Conservation (phyloP, 805 yeast genomes). For the Starmerella floricola region DNA sequence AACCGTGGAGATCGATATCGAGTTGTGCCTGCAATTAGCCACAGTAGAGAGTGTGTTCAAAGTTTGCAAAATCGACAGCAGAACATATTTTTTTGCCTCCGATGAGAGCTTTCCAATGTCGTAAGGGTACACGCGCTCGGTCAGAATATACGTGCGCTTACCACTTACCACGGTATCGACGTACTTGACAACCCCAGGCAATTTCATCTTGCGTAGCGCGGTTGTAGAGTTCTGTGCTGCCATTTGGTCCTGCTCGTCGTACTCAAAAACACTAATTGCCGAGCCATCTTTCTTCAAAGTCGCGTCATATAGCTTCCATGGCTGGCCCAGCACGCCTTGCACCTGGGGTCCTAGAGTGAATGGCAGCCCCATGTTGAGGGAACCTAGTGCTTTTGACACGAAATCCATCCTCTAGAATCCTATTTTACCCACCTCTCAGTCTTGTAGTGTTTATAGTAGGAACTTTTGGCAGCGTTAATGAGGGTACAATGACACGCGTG, state of each 20-base stretch:
- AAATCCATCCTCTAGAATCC: too few relatives aligned
- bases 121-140: conserved; percentile 55
- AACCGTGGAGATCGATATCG: conserved; percentile 2
- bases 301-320: conserved; percentile 60
- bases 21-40: conserved; percentile 9
- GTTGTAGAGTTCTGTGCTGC: conserved; percentile 33
- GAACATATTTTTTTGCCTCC: conserved; percentile 8
- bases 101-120: conserved; percentile 17
- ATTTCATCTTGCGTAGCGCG: conserved; percentile 42
- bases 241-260: conserved; percentile 35
- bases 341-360: conserved; percentile 29
- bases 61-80: conserved; percentile 5
- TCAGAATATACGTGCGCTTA: conserved; percentile 42
- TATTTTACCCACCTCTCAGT: too few relatives aligned
- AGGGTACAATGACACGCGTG: too few relatives aligned
- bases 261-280: conserved; percentile 54
- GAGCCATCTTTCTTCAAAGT: conserved; percentile 35
- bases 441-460: too few relatives aligned
- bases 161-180: conserved; percentile 58
- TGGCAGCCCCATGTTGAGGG: conserved; percentile 25
- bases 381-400: conserved; percentile 48
- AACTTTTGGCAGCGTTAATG: too few relatives aligned
- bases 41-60: conserved; percentile 6
- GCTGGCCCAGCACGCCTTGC: conserved; percentile 22
- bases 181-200: conserved; percentile 57